Evolutionary conservation across 352 stramenopile genomes (phyloP).

Genomic region (Salisapilia sapeloensis): DNA sequence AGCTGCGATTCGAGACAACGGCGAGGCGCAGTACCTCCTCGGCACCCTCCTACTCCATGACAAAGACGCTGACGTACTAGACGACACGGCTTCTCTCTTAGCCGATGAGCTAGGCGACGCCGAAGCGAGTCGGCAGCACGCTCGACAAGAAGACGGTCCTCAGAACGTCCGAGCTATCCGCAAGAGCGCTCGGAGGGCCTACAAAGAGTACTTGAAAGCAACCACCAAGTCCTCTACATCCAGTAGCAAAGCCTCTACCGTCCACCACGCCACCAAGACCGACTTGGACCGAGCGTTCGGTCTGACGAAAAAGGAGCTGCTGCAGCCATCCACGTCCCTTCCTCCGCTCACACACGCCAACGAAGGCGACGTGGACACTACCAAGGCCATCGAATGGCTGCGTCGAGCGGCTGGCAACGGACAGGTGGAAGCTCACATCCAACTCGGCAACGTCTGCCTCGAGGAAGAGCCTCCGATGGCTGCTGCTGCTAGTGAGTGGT

Average conservation of each 20-base stretch:
- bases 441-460: conserved; percentile 66
- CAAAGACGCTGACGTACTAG: conserved; percentile 17
- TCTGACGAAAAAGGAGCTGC: conserved; percentile 42
- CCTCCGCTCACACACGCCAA: conserved; percentile 16
- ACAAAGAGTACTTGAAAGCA: conserved; percentile 52
- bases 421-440: conserved; percentile 45
- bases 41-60: conserved; percentile 37
- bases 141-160: conserved; percentile 18
- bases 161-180: conserved; percentile 59
- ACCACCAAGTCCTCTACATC: conserved; percentile 8
- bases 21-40: conserved; percentile 61
- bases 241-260: conserved; percentile 8
- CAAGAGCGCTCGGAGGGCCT: conserved; percentile 52
- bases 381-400: conserved; percentile 64
- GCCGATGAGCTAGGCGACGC: conserved; percentile 37
- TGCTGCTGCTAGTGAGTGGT: conserved; percentile 53
- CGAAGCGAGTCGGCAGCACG: conserved; percentile 43
- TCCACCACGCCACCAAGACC: conserved; percentile 34
- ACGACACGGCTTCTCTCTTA: conserved; percentile 4
- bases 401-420: conserved; percentile 54
- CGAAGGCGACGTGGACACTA: conserved; percentile 21
- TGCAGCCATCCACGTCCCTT: conserved; percentile 39
- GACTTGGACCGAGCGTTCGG: conserved; percentile 58
- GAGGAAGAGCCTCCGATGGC: conserved; percentile 62
- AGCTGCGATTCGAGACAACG: conserved; percentile 39